Conservation (phyloP, 495 filamentous ascomycete genomes). For the Physcia stellaris region DNA sequence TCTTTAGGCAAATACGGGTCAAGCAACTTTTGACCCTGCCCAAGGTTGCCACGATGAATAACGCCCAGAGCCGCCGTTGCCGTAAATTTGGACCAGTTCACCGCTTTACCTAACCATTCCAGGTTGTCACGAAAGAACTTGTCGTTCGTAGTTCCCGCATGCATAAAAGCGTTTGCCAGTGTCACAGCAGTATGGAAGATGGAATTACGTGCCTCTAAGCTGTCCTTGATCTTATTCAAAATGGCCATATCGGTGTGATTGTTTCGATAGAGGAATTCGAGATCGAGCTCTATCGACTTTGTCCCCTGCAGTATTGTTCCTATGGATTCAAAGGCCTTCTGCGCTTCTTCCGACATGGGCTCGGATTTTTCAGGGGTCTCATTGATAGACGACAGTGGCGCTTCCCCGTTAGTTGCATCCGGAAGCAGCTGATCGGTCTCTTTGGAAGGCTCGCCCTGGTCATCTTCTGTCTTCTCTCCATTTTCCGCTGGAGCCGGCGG, state of each 20-base stretch:
- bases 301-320: slow-evolving; percentile 78
- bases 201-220: slow-evolving; percentile 86
- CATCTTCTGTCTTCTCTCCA: slow-evolving; percentile 27
- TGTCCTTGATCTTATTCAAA: slow-evolving; percentile 91
- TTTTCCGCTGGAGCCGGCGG: slow-evolving; percentile 16
- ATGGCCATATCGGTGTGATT: slow-evolving; percentile 80
- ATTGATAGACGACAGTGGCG: slow-evolving; percentile 18
- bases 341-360: slow-evolving; percentile 29
- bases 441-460: slow-evolving; percentile 31
- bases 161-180: slow-evolving; percentile 98
- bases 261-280: slow-evolving; percentile 92
- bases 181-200: slow-evolving; percentile 97
- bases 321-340: slow-evolving; percentile 61
- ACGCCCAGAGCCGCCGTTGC: slow-evolving; percentile 94
- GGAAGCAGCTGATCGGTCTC: slow-evolving; percentile 40
- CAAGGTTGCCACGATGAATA: slow-evolving; percentile 88
- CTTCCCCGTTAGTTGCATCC: slow-evolving; percentile 22
- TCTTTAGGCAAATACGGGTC: slow-evolving; percentile 87
- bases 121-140: slow-evolving; percentile 95
- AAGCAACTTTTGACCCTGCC: slow-evolving; percentile 81
- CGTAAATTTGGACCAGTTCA: slow-evolving; percentile 99
- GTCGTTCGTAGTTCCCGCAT: slow-evolving; percentile 95
- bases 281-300: slow-evolving; percentile 80
- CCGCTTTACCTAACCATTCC: slow-evolving; percentile 95
- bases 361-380: slow-evolving; percentile 28